A percentile compares a stretch with the other conserved stretches of the same genome.
These are phyloP conservation scores for Bothriochloa decipiens DNA, from an alignment of 176 grass and related monocot species.

Conservation along the genomic window DNA sequence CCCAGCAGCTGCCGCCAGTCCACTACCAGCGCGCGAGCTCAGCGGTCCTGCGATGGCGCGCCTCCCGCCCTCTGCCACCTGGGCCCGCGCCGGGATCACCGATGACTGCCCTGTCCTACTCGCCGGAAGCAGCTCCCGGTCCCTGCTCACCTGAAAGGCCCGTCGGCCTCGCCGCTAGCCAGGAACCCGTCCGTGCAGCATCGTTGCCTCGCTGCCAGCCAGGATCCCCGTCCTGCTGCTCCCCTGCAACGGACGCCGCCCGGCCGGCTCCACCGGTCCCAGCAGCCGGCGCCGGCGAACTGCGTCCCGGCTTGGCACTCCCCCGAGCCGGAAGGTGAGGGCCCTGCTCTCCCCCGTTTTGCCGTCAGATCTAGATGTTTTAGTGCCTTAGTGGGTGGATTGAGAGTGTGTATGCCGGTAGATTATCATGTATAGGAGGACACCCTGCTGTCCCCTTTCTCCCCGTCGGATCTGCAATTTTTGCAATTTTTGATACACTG, in stretches of 20 bases:
- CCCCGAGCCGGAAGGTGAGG: neutral
- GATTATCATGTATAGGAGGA: neutral
- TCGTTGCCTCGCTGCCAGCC: no score
- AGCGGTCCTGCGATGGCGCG: neutral
- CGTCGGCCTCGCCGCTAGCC: neutral
- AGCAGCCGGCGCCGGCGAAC: neutral
- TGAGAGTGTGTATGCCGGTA: neutral
- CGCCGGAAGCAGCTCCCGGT: neutral
- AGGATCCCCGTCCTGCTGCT: neutral
- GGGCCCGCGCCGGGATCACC: no score
- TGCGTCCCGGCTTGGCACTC: neutral
- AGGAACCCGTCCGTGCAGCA: neutral
- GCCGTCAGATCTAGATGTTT: neutral
- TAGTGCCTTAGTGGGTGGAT: neutral
- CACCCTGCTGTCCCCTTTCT: neutral
- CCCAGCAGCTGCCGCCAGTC: neutral
- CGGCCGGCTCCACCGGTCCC: neutral
- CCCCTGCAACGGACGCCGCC: neutral
- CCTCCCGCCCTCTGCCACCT: no score
- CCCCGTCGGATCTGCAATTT: neutral
- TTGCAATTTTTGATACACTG: neutral
- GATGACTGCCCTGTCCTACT: neutral
- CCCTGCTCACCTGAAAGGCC: neutral
- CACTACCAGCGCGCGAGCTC: neutral
- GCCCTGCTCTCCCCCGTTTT: neutral